phyloP scores from a whole-genome alignment of 176 grass and related monocot species.

The Oryza nivara region DNA sequence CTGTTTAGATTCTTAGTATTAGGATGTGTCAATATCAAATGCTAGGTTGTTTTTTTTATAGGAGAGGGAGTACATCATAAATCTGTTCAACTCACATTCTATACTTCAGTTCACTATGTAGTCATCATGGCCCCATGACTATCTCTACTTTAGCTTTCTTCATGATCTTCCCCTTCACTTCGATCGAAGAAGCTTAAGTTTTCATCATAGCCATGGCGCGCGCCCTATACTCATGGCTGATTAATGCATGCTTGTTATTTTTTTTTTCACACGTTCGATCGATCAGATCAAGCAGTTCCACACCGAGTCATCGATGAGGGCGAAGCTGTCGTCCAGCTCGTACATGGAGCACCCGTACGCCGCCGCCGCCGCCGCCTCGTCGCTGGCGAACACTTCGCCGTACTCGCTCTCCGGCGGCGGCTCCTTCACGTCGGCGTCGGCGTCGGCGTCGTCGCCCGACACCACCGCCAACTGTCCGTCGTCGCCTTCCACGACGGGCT shows the following conservation, averaged over 20 bases:
- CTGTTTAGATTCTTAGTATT: too few species aligned
- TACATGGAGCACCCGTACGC: constrained; percentile 44
- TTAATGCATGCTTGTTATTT: not conserved
- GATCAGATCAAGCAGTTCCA: constrained; percentile 47
- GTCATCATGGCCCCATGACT: too few species aligned
- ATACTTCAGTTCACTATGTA: not conserved
- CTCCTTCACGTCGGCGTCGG: not conserved
- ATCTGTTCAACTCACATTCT: too few species aligned
- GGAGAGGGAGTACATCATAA: too few species aligned
- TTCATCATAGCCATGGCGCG: not conserved
- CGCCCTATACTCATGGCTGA: not conserved
- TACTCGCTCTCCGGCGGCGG: not conserved
- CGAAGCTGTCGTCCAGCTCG: constrained; percentile 52
- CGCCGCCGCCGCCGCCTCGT: not conserved
- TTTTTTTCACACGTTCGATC: not conserved
- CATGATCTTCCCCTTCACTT: not conserved
- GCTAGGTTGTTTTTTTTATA: too few species aligned
- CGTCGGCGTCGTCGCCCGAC: too few species aligned
- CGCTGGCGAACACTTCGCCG: constrained; percentile 21
- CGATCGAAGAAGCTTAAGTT: not conserved
- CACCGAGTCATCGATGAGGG: constrained; percentile 43
- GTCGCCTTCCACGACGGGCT: not conserved
- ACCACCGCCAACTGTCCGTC: not conserved
- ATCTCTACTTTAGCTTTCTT: too few species aligned
- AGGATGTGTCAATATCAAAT: too few species aligned